Percentiles rank a stretch among this genome's conserved stretches.
Conservation (phyloP, 352 stramenopile genomes). For the Phytophthora ramorum region DNA sequence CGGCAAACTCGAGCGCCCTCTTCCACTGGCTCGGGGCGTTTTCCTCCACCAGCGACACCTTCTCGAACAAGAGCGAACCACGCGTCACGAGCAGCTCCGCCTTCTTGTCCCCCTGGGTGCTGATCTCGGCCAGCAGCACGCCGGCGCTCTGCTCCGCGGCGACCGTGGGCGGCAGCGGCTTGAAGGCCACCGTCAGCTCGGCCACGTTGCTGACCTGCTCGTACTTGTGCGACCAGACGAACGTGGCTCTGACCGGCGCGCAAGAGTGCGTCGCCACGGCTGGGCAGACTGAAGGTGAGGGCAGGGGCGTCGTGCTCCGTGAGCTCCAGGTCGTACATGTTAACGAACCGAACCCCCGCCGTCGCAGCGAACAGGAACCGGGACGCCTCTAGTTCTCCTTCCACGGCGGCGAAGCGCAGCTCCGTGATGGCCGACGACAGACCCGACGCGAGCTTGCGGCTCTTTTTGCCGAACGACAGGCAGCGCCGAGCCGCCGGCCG, state of each 20-base stretch:
- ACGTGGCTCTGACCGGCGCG: constrained; percentile 59
- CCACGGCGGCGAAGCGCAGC: constrained; percentile 74
- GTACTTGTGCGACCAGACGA: constrained; percentile 80
- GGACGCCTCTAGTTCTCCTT: constrained; percentile 36
- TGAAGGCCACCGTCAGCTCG: constrained; percentile 53
- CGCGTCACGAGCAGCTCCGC: constrained; percentile 68
- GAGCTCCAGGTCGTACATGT: constrained; percentile 80
- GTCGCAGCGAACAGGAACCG: constrained; percentile 81
- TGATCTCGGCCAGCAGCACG: constrained; percentile 56
- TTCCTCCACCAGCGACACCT: constrained; percentile 65
- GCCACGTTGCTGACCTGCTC: constrained; percentile 39
- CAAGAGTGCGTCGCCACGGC: constrained; percentile 56
- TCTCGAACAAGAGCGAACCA: constrained; percentile 79
- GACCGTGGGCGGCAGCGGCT: constrained; percentile 64
- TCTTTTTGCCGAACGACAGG: constrained; percentile 81
- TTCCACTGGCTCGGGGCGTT: constrained; percentile 63
- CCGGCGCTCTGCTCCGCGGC: constrained; percentile 43
- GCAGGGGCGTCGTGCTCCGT: constrained; percentile 73
- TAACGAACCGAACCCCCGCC: constrained; percentile 78
- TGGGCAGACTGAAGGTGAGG: constrained; percentile 79
- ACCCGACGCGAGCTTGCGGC: constrained; percentile 73
- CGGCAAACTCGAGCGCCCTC: constrained; percentile 54
- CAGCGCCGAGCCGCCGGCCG: constrained; percentile 68
- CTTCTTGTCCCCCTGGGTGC: constrained; percentile 31
- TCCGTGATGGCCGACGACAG: constrained; percentile 76